phyloP scores from a whole-genome alignment of 805 yeast genomes.

The Komagataella phaffii region DNA sequence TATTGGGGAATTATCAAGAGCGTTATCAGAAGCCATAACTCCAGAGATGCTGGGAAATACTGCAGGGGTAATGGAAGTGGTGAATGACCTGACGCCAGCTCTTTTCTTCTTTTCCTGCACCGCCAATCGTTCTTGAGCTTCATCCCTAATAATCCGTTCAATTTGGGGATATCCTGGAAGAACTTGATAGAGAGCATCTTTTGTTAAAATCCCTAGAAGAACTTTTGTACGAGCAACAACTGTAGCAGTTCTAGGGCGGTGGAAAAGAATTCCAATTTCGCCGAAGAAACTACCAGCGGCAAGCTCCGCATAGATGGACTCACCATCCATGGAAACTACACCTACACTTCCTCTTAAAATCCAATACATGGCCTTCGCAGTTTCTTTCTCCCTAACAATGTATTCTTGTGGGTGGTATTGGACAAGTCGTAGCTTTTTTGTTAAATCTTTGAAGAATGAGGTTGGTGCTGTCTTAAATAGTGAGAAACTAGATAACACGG shows the following conservation, averaged over 20 bases:
- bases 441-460: conserved; percentile 46
- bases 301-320: conserved; percentile 58
- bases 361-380: conserved; percentile 71
- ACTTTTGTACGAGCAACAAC: conserved; percentile 60
- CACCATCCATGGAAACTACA: conserved; percentile 71
- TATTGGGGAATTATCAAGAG: conserved; percentile 17
- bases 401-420: conserved; percentile 58
- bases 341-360: conserved; percentile 61
- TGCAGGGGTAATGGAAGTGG: conserved; percentile 4
- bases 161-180: conserved; percentile 50
- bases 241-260: conserved; percentile 69
- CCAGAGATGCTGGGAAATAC: conserved; percentile 3
- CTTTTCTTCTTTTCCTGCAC: conserved; percentile 51
- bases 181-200: conserved; percentile 45
- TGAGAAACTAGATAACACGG: conserved; percentile 42
- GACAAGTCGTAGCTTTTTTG: conserved; percentile 40
- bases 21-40: conserved; percentile 14
- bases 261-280: conserved; percentile 65
- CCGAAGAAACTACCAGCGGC: conserved; percentile 64
- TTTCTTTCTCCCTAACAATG: conserved; percentile 60
- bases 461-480: conserved; percentile 56
- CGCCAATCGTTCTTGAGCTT: conserved; percentile 65
- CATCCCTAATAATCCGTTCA: conserved; percentile 60
- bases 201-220: conserved; percentile 53
- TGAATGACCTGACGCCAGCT: conserved; percentile 20